These are phyloP conservation scores for Penicillium sp. DNA, from an alignment of 2,329 filamentous ascomycete genomes.

Conservation along the genomic window DNA sequence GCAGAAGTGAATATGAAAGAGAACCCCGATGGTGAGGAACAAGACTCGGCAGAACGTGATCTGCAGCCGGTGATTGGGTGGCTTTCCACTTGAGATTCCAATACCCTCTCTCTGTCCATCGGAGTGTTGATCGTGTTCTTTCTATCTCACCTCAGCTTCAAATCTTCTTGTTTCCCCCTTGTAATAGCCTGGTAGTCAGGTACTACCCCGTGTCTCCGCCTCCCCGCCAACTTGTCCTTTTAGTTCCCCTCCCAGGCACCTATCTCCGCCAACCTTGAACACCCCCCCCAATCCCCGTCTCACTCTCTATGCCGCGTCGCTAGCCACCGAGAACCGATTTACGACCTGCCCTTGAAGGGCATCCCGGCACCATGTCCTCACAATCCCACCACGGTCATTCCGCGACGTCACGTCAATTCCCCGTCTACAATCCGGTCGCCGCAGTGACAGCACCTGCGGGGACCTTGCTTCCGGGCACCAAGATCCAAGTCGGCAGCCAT, in stretches of 20 bases:
- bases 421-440: conserved; percentile 37
- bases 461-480: conserved; percentile 89
- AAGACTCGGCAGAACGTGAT: conserved; percentile 22
- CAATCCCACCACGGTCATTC: conserved; percentile 32
- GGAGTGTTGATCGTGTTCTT: conserved; percentile 8
- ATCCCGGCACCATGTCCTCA: conserved; percentile 33
- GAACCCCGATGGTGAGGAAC: not conserved
- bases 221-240: conserved; percentile 20
- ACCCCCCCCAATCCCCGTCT: conserved; percentile 14
- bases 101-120: conserved; percentile 8
- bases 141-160: conserved; percentile 7
- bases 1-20: not conserved
- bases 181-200: conserved; percentile 24
- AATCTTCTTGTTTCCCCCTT: conserved; percentile 3
- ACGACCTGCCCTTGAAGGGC: conserved; percentile 29
- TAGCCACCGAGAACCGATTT: conserved; percentile 14
- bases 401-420: conserved; percentile 29
- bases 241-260: conserved; percentile 2
- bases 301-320: conserved; percentile 24
- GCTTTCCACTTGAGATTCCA: conserved; percentile 20
- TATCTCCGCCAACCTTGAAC: conserved; percentile 3
- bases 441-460: conserved; percentile 59
- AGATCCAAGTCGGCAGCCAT: conserved; percentile 92
- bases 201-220: conserved; percentile 18
- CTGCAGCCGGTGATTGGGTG: conserved; percentile 26